Percentiles rank a stretch among this genome's conserved stretches.
Evolutionary conservation across 768 basidiomycete species (phyloP).

Genomic region (Tulasnella sp.): DNA sequence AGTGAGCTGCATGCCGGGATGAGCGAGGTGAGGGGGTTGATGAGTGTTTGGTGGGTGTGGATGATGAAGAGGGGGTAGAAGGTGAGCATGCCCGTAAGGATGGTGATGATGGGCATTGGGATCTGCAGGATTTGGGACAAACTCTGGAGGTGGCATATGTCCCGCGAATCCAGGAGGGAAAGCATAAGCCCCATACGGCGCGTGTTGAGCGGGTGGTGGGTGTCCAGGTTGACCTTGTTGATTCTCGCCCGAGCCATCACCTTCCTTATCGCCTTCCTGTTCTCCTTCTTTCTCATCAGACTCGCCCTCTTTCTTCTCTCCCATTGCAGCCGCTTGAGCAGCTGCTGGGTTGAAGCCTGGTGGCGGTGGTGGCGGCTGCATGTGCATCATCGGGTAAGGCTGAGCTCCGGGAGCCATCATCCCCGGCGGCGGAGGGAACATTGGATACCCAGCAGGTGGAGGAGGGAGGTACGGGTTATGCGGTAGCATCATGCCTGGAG

Average conservation of each 20-base stretch:
- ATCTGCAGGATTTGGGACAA: conserved; percentile 14
- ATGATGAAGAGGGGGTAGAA: conserved; percentile 14
- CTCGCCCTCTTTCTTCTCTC: conserved; percentile 2
- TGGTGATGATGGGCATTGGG: conserved; percentile 12
- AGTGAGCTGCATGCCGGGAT: conserved; percentile 19
- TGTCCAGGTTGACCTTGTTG: neutral
- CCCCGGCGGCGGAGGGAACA: conserved; percentile 8
- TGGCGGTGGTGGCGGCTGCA: conserved; percentile 5
- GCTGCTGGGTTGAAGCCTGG: conserved; percentile 6
- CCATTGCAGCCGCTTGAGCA: neutral
- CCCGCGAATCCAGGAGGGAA: conserved; percentile 14
- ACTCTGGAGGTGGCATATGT: conserved; percentile 18
- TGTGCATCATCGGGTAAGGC: conserved; percentile 15
- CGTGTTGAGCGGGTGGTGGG: conserved; percentile 11
- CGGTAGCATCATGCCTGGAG: conserved; percentile 9
- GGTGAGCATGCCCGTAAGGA: conserved; percentile 10
- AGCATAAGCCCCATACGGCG: conserved; percentile 7
- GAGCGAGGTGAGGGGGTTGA: conserved; percentile 4
- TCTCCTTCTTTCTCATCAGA: conserved; percentile 5
- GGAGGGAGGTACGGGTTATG: conserved; percentile 17
- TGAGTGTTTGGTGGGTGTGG: conserved; percentile 8
- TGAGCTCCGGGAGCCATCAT: conserved; percentile 15
- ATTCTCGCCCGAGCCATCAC: neutral
- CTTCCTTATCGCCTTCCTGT: neutral
- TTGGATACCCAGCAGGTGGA: conserved; percentile 3